phyloP scores from a whole-genome alignment of 495 filamentous ascomycete genomes.

The Aspergillus carlsbadensis region DNA sequence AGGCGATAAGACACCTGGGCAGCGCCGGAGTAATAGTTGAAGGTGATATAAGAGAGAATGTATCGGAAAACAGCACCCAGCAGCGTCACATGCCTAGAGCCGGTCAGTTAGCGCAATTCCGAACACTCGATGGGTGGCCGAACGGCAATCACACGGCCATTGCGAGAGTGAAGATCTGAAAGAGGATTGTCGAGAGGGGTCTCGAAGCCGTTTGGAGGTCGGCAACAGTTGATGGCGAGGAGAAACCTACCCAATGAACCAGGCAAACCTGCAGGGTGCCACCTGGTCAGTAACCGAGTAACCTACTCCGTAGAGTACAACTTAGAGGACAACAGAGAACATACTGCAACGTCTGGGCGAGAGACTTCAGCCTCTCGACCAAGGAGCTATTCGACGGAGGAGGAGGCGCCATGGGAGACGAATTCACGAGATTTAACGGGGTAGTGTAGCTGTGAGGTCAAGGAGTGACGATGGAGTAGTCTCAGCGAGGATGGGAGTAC shows the following conservation, averaged over 20 bases:
- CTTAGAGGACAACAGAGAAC: conserved; percentile 33
- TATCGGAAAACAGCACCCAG: conserved; percentile 83
- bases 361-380: conserved; percentile 65
- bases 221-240: not conserved
- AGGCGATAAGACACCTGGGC: conserved; percentile 83
- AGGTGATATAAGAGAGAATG: conserved; percentile 72
- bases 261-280: conserved; percentile 54
- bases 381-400: conserved; percentile 70
- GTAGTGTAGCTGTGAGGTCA: not conserved
- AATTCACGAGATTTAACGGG: not conserved
- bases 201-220: not conserved
- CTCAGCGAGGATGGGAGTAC: conserved; percentile 3
- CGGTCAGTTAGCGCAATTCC: conserved; percentile 22
- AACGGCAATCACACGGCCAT: not conserved
- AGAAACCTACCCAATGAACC: conserved; percentile 84
- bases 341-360: conserved; percentile 88
- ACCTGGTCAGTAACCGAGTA: conserved; percentile 39
- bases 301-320: conserved; percentile 22
- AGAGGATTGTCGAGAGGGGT: not conserved
- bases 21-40: conserved; percentile 73
- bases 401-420: conserved; percentile 70
- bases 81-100: conserved; percentile 72
- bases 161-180: not conserved
- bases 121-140: not conserved
- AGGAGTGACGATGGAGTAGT: not conserved